phyloP scores from a whole-genome alignment of 495 filamentous ascomycete genomes.

The Lichina pygmaea region DNA sequence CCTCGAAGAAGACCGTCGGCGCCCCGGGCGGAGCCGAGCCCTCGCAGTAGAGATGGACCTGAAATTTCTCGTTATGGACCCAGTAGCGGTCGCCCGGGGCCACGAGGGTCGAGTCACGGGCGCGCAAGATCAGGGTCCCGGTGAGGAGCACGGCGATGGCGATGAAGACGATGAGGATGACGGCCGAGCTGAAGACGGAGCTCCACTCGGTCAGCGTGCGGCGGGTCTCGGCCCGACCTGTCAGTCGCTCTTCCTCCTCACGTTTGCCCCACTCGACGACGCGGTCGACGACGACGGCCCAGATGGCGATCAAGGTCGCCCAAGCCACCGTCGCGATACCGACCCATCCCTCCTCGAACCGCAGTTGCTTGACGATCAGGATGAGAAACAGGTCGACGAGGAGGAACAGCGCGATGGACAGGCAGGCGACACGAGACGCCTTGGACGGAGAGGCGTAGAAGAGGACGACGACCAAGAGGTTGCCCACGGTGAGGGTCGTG shows the following conservation, averaged over 20 bases:
- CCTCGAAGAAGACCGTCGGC: conserved; percentile 62
- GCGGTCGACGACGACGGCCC: conserved; percentile 34
- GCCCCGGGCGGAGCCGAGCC: conserved; percentile 27
- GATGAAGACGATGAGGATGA: conserved; percentile 37
- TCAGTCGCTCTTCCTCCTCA: conserved; percentile 79
- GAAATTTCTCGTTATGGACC: conserved; percentile 59
- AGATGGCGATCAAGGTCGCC: conserved; percentile 34
- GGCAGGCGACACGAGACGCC: conserved; percentile 38
- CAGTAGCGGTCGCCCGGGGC: conserved; percentile 44
- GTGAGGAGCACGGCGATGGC: conserved; percentile 46
- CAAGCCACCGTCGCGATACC: conserved; percentile 67
- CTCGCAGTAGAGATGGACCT: conserved; percentile 62
- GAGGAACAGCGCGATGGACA: conserved; percentile 42
- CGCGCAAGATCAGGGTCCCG: conserved; percentile 46
- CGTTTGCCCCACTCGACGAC: conserved; percentile 71
- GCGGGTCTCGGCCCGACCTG: conserved; percentile 66
- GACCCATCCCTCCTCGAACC: conserved; percentile 71
- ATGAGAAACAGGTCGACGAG: conserved; percentile 58
- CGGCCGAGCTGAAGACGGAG: conserved; percentile 48
- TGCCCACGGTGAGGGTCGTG: conserved; percentile 41
- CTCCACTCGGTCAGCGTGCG: conserved; percentile 62
- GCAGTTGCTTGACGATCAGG: conserved; percentile 36
- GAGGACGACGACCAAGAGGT: conserved; percentile 46
- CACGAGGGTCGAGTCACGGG: conserved; percentile 42
- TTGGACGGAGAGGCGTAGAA: conserved; percentile 72